These are phyloP conservation scores for Afroboletus lepidellus DNA, from an alignment of 1,284 basidiomycete genomes.

Conservation along the genomic window DNA sequence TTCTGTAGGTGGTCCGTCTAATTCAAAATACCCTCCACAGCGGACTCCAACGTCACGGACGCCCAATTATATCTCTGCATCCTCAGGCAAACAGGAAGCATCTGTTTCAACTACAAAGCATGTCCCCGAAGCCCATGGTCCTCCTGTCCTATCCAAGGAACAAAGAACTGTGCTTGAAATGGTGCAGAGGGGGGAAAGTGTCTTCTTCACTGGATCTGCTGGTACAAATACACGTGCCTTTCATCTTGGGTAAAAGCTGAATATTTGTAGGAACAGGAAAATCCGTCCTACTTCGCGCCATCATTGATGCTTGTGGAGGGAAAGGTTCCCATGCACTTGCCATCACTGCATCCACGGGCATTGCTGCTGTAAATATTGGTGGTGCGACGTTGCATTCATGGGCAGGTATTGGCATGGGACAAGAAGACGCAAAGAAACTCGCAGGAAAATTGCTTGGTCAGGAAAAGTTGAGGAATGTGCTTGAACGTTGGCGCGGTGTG, in stretches of 20 bases:
- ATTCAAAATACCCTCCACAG: background rate
- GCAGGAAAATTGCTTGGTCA: conserved; percentile 60
- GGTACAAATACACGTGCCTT: conserved; percentile 41
- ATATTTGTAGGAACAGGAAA: conserved; percentile 82
- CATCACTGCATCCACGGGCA: conserved; percentile 90
- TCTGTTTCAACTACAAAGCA: background rate
- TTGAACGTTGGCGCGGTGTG: conserved; percentile 68
- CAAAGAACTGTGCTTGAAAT: conserved; percentile 53
- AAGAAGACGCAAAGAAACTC: conserved; percentile 64
- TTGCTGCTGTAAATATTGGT: conserved; percentile 93
- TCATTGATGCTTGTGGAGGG: conserved; percentile 66
- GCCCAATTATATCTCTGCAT: background rate
- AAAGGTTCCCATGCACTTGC: conserved; percentile 73
- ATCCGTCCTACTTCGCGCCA: conserved; percentile 89
- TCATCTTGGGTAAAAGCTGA: conserved; percentile 7
- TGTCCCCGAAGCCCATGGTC: background rate
- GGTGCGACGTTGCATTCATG: conserved; percentile 94
- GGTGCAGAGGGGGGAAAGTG: conserved; percentile 50
- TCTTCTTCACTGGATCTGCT: conserved; percentile 85
- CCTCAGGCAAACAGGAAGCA: background rate
- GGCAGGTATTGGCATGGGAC: conserved; percentile 84
- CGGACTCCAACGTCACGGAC: background rate
- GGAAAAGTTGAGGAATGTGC: conserved; percentile 67
- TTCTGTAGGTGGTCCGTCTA: conserved; percentile 9
- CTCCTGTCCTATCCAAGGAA: conserved; percentile 44